Percentiles rank a stretch among this genome's conserved stretches.
Evolutionary conservation across 352 stramenopile genomes (phyloP).

Genomic region (Phytophthora brassicae): DNA sequence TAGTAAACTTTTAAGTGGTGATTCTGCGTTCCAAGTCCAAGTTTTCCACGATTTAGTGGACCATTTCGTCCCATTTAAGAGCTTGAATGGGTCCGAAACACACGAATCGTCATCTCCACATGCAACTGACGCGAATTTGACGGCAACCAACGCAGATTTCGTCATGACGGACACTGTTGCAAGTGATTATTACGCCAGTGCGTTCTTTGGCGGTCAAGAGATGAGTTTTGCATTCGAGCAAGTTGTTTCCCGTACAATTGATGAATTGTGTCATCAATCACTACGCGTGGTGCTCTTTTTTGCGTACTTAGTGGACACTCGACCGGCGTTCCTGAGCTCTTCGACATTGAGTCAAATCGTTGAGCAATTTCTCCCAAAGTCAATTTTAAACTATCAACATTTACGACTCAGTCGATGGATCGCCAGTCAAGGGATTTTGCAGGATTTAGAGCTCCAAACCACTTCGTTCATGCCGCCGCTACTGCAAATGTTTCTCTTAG

Average conservation of each 20-base stretch:
- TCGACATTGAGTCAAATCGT: slow-evolving; percentile 45
- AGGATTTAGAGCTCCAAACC: slow-evolving; percentile 37
- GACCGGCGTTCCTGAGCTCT: slow-evolving; percentile 52
- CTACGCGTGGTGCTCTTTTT: slow-evolving; percentile 70
- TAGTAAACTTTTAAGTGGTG: slow-evolving; percentile 56
- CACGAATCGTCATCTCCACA: slow-evolving; percentile 32
- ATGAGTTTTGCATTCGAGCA: slow-evolving; percentile 65
- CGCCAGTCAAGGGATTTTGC: slow-evolving; percentile 55
- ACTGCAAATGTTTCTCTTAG: slow-evolving; percentile 64
- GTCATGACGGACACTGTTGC: slow-evolving; percentile 21
- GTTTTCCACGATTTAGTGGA: slow-evolving; percentile 62
- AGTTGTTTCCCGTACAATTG: slow-evolving; percentile 55
- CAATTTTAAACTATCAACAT: slow-evolving; percentile 70
- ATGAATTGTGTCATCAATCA: slow-evolving; percentile 63
- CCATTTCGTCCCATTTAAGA: slow-evolving; percentile 55
- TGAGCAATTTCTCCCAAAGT: slow-evolving; percentile 49
- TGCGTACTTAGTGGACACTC: slow-evolving; percentile 60
- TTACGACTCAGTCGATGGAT: slow-evolving; percentile 72
- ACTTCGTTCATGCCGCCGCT: slow-evolving; percentile 60
- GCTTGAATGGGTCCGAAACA: slow-evolving; percentile 21
- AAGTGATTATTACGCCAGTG: slow-evolving; percentile 39
- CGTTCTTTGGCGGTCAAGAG: slow-evolving; percentile 54
- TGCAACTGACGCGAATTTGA: too few relatives aligned
- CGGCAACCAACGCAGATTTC: slow-evolving; percentile 29
- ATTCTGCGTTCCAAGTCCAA: slow-evolving; percentile 49